These are phyloP conservation scores for Venturia pyrina DNA, from an alignment of 2,329 filamentous ascomycete species.

Conservation along the genomic window DNA sequence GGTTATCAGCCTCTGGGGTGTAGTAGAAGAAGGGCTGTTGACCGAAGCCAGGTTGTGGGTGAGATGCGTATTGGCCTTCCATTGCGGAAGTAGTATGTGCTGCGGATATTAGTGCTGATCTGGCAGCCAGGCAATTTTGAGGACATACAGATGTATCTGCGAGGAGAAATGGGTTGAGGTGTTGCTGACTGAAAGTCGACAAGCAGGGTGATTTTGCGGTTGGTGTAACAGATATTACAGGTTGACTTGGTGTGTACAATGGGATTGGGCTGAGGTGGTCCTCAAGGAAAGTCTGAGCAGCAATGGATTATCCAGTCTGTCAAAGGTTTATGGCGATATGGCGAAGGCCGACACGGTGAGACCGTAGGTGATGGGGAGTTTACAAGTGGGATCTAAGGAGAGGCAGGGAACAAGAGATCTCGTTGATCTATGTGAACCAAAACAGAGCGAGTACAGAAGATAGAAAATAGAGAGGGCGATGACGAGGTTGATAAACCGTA, in stretches of 20 bases:
- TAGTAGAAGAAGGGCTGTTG: slow-evolving; percentile 83
- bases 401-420: slow-evolving; percentile 26
- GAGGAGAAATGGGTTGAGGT: background rate
- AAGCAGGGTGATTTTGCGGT: background rate
- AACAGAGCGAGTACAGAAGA: slow-evolving; percentile 24
- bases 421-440: slow-evolving; percentile 7
- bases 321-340: background rate
- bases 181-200: background rate
- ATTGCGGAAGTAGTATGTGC: slow-evolving; percentile 37
- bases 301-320: slow-evolving; percentile 18
- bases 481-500: slow-evolving; percentile 34
- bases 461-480: slow-evolving; percentile 26
- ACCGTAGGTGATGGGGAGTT: slow-evolving; percentile 15
- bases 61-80: slow-evolving; percentile 52
- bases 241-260: background rate
- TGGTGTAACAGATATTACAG: background rate
- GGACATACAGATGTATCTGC: slow-evolving; percentile 4
- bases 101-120: background rate
- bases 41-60: slow-evolving; percentile 46
- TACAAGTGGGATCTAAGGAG: slow-evolving; percentile 25
- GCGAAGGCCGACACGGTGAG: slow-evolving; percentile 3
- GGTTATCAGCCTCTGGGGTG: slow-evolving; percentile 63
- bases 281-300: slow-evolving; percentile 31
- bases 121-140: background rate
- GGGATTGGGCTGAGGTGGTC: background rate